A percentile compares a stretch with the other conserved stretches of the same genome.
Evolutionary conservation across 192 early-diverging fungal genomes (phyloP).

Genomic region (Coemansia erecta): DNA sequence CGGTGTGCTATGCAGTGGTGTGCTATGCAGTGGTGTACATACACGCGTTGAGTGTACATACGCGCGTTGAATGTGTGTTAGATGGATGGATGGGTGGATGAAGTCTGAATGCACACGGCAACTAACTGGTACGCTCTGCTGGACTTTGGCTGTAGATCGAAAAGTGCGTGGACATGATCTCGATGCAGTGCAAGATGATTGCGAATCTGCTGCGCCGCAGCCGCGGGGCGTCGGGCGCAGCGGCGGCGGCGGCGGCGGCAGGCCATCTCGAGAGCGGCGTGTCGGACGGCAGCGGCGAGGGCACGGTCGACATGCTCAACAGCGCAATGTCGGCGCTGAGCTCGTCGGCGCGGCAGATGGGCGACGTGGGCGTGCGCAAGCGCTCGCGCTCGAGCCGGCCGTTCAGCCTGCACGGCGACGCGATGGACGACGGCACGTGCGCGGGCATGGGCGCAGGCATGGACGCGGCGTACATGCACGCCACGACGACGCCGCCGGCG

Average conservation of each 20-base stretch:
- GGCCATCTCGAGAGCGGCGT: constrained; percentile 9
- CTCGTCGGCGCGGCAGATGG: constrained; percentile 28
- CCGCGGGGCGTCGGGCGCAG: constrained; percentile 25
- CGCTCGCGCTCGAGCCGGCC: constrained; percentile 20
- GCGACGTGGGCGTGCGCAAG: constrained; percentile 34
- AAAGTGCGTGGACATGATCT: constrained; percentile 50
- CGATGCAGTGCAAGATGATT: constrained; percentile 53
- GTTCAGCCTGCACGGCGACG: constrained; percentile 7
- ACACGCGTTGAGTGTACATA: background rate
- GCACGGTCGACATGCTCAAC: constrained; percentile 32
- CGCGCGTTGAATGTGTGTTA: background rate
- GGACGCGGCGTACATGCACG: constrained; percentile 11
- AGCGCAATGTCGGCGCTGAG: constrained; percentile 33
- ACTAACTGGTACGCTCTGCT: background rate
- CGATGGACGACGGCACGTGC: constrained; percentile 9
- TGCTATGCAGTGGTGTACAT: too few relatives aligned
- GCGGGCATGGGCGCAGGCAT: background rate
- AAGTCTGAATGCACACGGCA: too few relatives aligned
- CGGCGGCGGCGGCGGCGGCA: background rate
- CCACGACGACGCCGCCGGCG: constrained; percentile 23
- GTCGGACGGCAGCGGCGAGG: constrained; percentile 23
- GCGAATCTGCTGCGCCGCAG: constrained; percentile 49
- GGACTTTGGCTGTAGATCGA: constrained; percentile 35
- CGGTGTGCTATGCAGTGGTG: too few relatives aligned
- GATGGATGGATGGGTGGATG: too few relatives aligned